Evolutionary conservation across 805 yeast genomes (phyloP), one percentile per base, ranked within the genome.

Genomic region (Yarrowia sp.): DNA sequence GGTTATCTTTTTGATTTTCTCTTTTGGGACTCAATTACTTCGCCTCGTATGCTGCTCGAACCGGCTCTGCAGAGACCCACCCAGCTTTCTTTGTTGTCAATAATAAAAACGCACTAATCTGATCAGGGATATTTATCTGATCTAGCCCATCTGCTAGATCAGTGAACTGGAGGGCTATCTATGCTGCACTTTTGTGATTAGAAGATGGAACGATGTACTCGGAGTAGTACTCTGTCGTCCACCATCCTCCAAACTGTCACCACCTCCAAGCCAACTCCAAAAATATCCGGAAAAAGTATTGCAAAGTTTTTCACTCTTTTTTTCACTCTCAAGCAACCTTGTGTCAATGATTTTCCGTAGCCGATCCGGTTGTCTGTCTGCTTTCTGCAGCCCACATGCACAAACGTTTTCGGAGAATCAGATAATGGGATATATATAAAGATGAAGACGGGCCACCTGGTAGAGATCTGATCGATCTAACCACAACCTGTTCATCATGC

Each of bases 321-420:
- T 1, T 24, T 14, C 21, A 5, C 8, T 26, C 30, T 14, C 11
- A 1, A 4, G 3, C 16, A n/a, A 28, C 35, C 26, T 24, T 43
- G n/a, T 41, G 38, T 24, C 54, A 14, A 14, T 19, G 32, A 6
- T 48, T 32, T 21, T 48, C 54, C 28, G 54, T 43, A 19, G 52
- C 52, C 52, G 52, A 28, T 46, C 36, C 52, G 35, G 12, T 48
- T 48, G 38, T 48, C 26, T 24, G 9, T 14, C 7, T 9, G 17
- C 6, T 9, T 4, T 24, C 2, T 32, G 38, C 54, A 21, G 19
- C 36, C 54, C 3, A 38, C 26, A 30, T 48, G 54, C 54, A 48
- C 38, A 30, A 19, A 14, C 54, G 54, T 48, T 48, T 48, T 48
- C 40, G 54, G 54, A 30, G 19, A 28, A 48, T 48, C 54, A 32